Conservation (phyloP, 1,139 yeast genomes). For the Pichia sp. region DNA sequence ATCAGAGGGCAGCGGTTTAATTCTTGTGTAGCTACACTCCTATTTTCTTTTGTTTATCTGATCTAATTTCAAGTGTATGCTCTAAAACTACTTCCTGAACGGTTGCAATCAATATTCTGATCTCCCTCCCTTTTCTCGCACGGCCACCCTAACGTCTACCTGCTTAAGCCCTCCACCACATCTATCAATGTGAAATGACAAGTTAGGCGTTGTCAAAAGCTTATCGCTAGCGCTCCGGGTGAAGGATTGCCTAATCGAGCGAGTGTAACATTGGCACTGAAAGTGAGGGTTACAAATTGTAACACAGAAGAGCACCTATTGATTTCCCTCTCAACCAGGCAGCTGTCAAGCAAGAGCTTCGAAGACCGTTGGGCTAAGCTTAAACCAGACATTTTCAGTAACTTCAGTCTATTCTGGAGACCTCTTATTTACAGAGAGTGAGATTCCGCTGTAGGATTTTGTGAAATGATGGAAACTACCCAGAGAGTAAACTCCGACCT, state of each 20-base stretch:
- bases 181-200: background rate
- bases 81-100: too few relatives aligned
- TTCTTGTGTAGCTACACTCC: too few relatives aligned
- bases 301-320: background rate
- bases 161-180: too few relatives aligned
- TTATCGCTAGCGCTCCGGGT: background rate
- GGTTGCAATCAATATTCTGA: too few relatives aligned
- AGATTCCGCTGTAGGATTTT: background rate
- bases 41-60: too few relatives aligned
- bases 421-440: background rate
- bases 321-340: background rate
- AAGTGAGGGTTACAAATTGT: background rate
- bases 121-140: too few relatives aligned
- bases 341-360: too few relatives aligned
- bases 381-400: too few relatives aligned
- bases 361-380: too few relatives aligned
- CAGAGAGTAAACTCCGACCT: background rate
- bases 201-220: background rate
- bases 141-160: too few relatives aligned
- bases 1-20: background rate
- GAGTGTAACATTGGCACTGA: background rate
- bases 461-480: background rate
- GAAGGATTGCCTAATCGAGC: background rate
- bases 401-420: too few relatives aligned
- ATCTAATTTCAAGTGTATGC: too few relatives aligned